Percentiles rank a stretch among this genome's conserved stretches.
phyloP scores from a whole-genome alignment of 495 filamentous ascomycete species.

The Penicillium fimorum region DNA sequence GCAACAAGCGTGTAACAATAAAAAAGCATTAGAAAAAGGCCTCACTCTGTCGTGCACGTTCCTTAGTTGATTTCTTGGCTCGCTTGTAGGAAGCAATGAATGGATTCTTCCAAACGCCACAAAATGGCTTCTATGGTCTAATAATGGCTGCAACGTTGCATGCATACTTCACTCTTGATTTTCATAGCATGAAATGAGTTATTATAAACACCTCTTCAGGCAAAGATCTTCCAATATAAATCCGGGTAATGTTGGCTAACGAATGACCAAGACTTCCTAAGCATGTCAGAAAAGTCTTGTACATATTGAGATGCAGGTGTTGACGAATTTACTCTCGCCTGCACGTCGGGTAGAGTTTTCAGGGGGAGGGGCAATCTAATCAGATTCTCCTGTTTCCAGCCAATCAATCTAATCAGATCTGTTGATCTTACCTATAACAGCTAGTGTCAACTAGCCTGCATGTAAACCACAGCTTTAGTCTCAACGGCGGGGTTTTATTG shows the following conservation, averaged over 20 bases:
- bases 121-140: neutral
- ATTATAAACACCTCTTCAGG: neutral
- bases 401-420: conserved; percentile 27
- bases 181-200: neutral
- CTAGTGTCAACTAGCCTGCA: neutral
- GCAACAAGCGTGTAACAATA: neutral
- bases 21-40: neutral
- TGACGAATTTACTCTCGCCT: neutral
- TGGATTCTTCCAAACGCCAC: conserved; percentile 2
- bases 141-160: neutral
- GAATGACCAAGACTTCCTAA: neutral
- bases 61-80: conserved; percentile 6
- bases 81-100: neutral
- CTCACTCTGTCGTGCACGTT: conserved; percentile 1
- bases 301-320: neutral
- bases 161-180: neutral
- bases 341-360: conserved; percentile 4
- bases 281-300: conserved; percentile 1
- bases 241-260: conserved; percentile 1
- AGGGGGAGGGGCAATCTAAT: conserved; percentile 20
- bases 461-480: neutral
- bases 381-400: conserved; percentile 10
- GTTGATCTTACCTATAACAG: conserved; percentile 2
- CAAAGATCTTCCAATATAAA: conserved; percentile 1
- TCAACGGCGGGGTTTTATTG: neutral